Percentiles rank a stretch among this genome's conserved stretches.
Evolutionary conservation across 352 stramenopile genomes (phyloP).

Genomic region (Thraustochytrium sp.): DNA sequence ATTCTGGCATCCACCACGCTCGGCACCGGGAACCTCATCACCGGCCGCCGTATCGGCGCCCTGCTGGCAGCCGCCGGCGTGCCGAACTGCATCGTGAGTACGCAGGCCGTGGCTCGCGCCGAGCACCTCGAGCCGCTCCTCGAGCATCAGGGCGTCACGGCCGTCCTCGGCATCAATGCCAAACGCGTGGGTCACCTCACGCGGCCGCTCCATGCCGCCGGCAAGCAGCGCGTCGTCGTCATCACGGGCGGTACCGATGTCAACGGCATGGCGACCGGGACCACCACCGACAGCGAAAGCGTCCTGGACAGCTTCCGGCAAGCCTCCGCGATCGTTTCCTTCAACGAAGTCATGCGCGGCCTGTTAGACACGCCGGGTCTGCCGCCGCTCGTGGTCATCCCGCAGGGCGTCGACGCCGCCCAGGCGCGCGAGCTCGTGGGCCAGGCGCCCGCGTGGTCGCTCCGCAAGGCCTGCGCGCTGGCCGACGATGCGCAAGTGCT

Average conservation of each 20-base stretch:
- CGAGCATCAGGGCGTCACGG: not conserved
- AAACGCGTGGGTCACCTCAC: not conserved
- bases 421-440: too few species aligned
- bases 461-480: not conserved
- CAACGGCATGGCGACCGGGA: not conserved
- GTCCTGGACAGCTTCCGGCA: not conserved
- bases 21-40: slow-evolving; percentile 3
- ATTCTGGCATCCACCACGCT: not conserved
- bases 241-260: slow-evolving; percentile 21
- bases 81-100: not conserved
- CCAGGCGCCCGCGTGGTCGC: too few species aligned
- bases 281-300: not conserved
- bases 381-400: not conserved
- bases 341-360: not conserved
- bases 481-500: not conserved
- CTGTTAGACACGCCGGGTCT: too few species aligned
- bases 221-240: not conserved
- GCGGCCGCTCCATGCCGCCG: not conserved
- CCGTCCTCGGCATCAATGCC: slow-evolving; percentile 14
- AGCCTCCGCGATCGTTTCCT: not conserved
- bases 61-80: not conserved
- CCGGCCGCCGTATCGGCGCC: not conserved
- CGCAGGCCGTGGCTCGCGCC: not conserved
- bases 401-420: not conserved
- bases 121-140: not conserved